Conservation (phyloP, 257 asterid genomes). For the Solanum bulbocastanum region DNA sequence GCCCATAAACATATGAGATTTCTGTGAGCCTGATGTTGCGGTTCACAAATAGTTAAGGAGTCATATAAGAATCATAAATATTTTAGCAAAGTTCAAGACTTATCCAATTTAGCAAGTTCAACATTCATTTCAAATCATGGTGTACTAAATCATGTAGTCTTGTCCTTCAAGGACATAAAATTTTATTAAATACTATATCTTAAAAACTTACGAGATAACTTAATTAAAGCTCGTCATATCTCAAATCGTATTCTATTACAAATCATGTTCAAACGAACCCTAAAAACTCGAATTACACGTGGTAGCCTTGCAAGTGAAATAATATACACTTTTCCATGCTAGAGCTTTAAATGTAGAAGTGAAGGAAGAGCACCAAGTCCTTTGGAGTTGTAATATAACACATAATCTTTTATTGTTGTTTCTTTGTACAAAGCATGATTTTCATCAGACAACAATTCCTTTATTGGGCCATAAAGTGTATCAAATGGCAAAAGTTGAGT, state of each 20-base stretch:
- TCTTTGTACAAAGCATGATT: constrained; percentile 38
- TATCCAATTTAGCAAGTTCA: neutral
- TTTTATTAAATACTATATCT: neutral
- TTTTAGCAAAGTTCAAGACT: neutral
- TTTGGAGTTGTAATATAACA: neutral
- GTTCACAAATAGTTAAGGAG: too few relatives aligned
- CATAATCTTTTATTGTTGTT: neutral
- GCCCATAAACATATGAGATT: too few relatives aligned
- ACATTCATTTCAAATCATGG: neutral
- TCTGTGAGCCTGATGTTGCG: neutral
- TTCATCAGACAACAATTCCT: constrained; percentile 32
- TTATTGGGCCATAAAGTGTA: constrained; percentile 41
- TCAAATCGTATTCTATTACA: neutral
- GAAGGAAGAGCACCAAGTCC: neutral
- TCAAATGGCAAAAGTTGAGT: constrained; percentile 30
- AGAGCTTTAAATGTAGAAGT: neutral
- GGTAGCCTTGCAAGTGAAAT: neutral
- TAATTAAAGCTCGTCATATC: neutral
- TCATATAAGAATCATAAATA: neutral
- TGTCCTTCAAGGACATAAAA: neutral
- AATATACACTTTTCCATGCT: neutral
- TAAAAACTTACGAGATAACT: neutral
- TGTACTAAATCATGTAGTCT: neutral
- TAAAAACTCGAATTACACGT: neutral
- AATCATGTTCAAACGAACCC: neutral